Evolutionary conservation across 805 yeast genomes (phyloP).

Genomic region (Ogataea pilisensis): DNA sequence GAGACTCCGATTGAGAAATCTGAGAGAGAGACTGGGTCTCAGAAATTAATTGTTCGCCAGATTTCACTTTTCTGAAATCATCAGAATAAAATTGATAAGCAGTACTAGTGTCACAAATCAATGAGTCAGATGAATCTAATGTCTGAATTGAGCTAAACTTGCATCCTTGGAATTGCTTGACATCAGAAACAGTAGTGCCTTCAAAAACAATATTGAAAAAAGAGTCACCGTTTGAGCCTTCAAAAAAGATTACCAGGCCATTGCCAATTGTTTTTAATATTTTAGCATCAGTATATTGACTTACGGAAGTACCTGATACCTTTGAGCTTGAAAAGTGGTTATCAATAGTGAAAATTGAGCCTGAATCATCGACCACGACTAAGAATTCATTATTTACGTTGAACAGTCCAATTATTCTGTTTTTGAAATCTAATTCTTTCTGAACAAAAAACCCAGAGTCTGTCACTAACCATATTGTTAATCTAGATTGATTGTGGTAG

Average conservation of each 20-base stretch:
- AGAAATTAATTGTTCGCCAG: conserved; percentile 4
- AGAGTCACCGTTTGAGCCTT: conserved; percentile 1
- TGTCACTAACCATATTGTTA: conserved; percentile 18
- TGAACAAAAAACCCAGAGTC: conserved; percentile 9
- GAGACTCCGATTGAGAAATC: not conserved
- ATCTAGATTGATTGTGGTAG: conserved; percentile 10
- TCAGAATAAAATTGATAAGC: conserved; percentile 11
- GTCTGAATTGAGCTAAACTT: conserved; percentile 9
- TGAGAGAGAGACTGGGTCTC: not conserved
- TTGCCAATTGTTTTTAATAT: conserved; percentile 8
- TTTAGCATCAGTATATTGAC: conserved; percentile 2
- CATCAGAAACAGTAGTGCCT: not conserved
- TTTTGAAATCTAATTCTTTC: conserved; percentile 13
- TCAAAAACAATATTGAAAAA: not conserved
- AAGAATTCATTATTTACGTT: conserved; percentile 2
- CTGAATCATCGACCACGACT: conserved; percentile 10
- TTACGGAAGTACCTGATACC: not conserved
- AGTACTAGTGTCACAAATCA: conserved; percentile 12
- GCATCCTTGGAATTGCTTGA: conserved; percentile 7
- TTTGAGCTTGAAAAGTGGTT: not conserved
- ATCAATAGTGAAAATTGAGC: conserved; percentile 7
- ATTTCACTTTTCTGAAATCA: conserved; percentile 4
- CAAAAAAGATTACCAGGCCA: conserved; percentile 4
- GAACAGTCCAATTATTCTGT: conserved; percentile 14
- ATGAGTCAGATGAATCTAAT: conserved; percentile 2